Evolutionary conservation across 208 protist genomes (phyloP), one percentile per base, ranked within the genome.

Genomic region (Leishmania lainsoni): DNA sequence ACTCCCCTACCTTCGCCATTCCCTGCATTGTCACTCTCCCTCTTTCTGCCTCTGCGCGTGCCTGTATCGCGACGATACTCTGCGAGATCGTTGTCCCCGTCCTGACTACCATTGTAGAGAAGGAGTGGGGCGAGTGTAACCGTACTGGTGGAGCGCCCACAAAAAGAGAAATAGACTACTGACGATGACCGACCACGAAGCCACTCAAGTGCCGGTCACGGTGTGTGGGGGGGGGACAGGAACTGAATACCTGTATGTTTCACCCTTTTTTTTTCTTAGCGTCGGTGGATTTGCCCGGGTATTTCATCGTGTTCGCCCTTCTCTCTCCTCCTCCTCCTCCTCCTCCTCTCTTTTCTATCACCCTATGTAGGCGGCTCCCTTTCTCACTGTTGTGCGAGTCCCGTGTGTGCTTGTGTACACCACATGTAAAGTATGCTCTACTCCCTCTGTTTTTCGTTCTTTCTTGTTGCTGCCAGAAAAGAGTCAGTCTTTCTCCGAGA

Each of bases 371-470:
- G 42, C 68, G 39, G 17, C 42, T 20, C 39, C 5, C 39, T 48
- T 3, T 49, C 20, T 49, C 39, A 17, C 32, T 72, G 39, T 49
- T 72, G 61, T 39, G 8, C 61, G 29, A 10, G 61, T 42, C 29
- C 42, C 61, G 14, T 68, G 4, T 29, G 61, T 35, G 68, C 29
- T 52, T 39, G 12, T 51, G 26, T 45, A 26, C 68, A 73, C 68
- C 61, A 68, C 61, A 68, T 68, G 61, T 68, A 68, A 39, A 68
- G 61, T 68, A 68, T 29, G 66, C 35, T 5, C 45, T 51, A 29
- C 68, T n/a, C 68, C 16, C 20, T 79, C 45, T 76, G 79, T 75
- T 71, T 78, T 85, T 73, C 54, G 70, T 69, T 71, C 65, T 59
- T 88, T 35, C 5, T 48, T 65, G 49, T 51, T 9, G 12, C 9